These are phyloP conservation scores for Blepharisma undulans DNA, from an alignment of 169 alveolate species.

Conservation along the genomic window DNA sequence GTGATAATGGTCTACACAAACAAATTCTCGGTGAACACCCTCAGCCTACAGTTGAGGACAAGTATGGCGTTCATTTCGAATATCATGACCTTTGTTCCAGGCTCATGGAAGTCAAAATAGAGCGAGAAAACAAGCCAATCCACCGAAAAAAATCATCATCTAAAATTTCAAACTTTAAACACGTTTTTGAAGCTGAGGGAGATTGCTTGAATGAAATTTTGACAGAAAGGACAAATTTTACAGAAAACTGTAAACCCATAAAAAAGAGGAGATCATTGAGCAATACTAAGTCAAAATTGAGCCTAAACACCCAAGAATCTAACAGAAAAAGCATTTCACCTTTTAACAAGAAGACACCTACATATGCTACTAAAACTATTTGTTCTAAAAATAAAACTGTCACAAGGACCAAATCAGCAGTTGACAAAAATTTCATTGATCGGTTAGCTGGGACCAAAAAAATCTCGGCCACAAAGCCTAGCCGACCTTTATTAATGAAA, in stretches of 20 bases:
- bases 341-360: not conserved
- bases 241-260: not conserved
- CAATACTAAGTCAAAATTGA: not conserved
- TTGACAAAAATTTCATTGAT: not conserved
- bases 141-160: not conserved
- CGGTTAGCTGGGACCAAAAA: not conserved
- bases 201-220: not conserved
- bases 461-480: not conserved
- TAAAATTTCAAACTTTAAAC: not conserved
- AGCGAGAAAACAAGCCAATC: not conserved
- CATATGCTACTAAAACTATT: not conserved
- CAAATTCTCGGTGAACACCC: not conserved
- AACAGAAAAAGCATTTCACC: not conserved
- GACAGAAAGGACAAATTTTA: not conserved
- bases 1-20: not conserved
- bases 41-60: conserved; percentile 29
- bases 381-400: not conserved
- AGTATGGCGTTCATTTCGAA: conserved; percentile 33
- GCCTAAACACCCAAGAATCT: not conserved
- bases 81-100: not conserved
- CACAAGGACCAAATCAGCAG: not conserved
- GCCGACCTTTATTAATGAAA: not conserved
- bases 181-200: not conserved
- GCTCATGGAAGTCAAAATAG: not conserved
- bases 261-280: not conserved